Base-by-base conservation (phyloP, 176 grass and related monocot genomes). In the Pontederia crassipes region DNA sequence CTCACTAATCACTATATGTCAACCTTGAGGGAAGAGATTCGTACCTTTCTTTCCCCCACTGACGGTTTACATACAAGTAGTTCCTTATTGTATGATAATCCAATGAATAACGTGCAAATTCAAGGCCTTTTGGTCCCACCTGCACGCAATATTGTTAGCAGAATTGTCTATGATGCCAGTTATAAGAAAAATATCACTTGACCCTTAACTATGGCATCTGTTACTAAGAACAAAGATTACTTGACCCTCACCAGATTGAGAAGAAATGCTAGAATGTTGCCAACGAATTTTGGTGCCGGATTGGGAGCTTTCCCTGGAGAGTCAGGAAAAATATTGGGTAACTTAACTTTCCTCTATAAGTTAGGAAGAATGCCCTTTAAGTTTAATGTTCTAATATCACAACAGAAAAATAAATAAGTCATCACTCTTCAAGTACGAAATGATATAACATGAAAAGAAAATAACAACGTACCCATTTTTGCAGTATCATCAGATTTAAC, bases 101-200 rank as follows among this genome's bases (percentile, higher is more conserved):
- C 49, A 96, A 73, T 47, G 92, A 96, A 74, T 96, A 96, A n/a
- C 92, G 92, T 58, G 75, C 92, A 68, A 96, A 96, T 68, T 90
- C 91, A 62, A 96, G 79, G 53, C 86, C 91, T 73, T 96, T 96
- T 26, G 92, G 87, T 13, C 92, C 92, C 52, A 96, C 68, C 91
- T 95, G 80, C 54, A 69, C 50, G 70, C 10, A 32, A n/a, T 8
- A 46, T 46, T 32, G 46, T 47, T 10, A 70, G 15, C 15, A 28
- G 0, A 62, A 40, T 40, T 40, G 32, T 40, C 32, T 40, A 24
- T 24, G 20, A 24, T 24, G 20, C 20, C 6, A 40, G 32, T 40
- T 40, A 40, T 40, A 7, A 40, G 6, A 40, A 40, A 40, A 40
- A 58, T 67, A 27, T 64, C 45, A 27, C 58, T 70, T 17, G 11